Conservation (phyloP, 2,329 filamentous ascomycete genomes). For the Tolypocladium ovalisporum region DNA sequence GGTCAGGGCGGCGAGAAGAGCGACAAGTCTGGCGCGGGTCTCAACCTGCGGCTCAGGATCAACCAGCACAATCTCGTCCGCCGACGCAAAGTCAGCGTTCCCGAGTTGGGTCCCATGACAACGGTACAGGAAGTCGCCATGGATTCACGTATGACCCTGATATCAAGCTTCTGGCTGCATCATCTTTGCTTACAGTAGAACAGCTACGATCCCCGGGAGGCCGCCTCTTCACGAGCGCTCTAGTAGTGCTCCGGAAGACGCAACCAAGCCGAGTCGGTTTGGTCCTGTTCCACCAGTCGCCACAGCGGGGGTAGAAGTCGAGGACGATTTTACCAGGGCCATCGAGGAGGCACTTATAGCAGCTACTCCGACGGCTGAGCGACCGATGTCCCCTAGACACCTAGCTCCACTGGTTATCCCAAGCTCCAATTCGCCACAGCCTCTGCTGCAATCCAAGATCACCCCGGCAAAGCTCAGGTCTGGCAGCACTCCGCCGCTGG, state of each 20-base stretch:
- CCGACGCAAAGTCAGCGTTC: conserved; percentile 52
- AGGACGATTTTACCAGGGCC: conserved; percentile 11
- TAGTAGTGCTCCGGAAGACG: conserved; percentile 40
- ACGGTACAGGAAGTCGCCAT: conserved; percentile 57
- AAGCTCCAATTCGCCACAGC: conserved; percentile 1
- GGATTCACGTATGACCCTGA: conserved; percentile 53
- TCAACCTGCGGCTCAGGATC: conserved; percentile 34
- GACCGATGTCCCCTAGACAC: conserved; percentile 40
- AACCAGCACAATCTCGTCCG: conserved; percentile 47
- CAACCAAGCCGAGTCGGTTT: conserved; percentile 5
- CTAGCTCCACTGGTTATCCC: conserved; percentile 50
- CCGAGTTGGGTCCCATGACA: conserved; percentile 56
- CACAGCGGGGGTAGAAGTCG: conserved; percentile 1
- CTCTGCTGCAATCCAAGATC: conserved; percentile 19
- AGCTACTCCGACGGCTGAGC: conserved; percentile 9
- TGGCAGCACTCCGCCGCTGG: conserved; percentile 29
- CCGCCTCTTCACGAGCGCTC: conserved; percentile 55
- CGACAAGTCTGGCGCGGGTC: conserved; percentile 27
- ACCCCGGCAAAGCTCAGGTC: conserved; percentile 35
- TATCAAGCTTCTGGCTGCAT: background rate
- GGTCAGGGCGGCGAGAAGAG: conserved; percentile 26
- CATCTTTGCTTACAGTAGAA: background rate
- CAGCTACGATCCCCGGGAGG: conserved; percentile 57
- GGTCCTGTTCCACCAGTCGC: background rate
- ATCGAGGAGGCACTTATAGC: conserved; percentile 13